Conservation (phyloP, 805 yeast species). For the Clavispora carvajalis region DNA sequence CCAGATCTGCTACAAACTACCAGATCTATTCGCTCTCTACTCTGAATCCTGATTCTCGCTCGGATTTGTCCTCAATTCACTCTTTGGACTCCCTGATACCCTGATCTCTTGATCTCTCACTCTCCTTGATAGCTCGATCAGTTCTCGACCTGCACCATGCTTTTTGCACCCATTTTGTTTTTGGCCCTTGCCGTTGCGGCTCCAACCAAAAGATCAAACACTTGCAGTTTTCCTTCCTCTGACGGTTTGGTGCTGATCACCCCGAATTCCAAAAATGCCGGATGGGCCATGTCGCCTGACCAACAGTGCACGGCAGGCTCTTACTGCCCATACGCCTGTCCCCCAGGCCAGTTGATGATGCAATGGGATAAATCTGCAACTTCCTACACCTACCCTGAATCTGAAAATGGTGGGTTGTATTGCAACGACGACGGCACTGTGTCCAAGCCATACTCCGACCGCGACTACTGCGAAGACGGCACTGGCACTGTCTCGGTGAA, state of each 20-base stretch:
- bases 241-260: slow-evolving; percentile 70
- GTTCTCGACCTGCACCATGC: slow-evolving; percentile 1
- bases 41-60: too few relatives aligned
- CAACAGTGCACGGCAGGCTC: slow-evolving; percentile 67
- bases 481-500: slow-evolving; percentile 64
- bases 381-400: slow-evolving; percentile 68
- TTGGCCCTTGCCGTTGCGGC: slow-evolving; percentile 20
- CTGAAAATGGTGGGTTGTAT: slow-evolving; percentile 77
- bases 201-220: slow-evolving; percentile 28
- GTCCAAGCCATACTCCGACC: slow-evolving; percentile 53
- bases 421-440: slow-evolving; percentile 69
- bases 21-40: background rate
- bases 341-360: slow-evolving; percentile 79
- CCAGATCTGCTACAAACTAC: background rate
- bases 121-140: background rate
- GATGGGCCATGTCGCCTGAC: slow-evolving; percentile 85
- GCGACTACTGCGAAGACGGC: slow-evolving; percentile 70
- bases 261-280: slow-evolving; percentile 53
- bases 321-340: slow-evolving; percentile 90
- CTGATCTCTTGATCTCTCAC: background rate
- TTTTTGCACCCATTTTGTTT: slow-evolving; percentile 17
- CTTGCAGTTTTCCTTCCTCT: slow-evolving; percentile 65
- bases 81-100: background rate
- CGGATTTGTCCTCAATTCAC: background rate
- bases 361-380: slow-evolving; percentile 84